Percentiles rank a stretch among this genome's conserved stretches.
Conservation (phyloP, 148 eudicot species). For the Amaranthus palmeri region DNA sequence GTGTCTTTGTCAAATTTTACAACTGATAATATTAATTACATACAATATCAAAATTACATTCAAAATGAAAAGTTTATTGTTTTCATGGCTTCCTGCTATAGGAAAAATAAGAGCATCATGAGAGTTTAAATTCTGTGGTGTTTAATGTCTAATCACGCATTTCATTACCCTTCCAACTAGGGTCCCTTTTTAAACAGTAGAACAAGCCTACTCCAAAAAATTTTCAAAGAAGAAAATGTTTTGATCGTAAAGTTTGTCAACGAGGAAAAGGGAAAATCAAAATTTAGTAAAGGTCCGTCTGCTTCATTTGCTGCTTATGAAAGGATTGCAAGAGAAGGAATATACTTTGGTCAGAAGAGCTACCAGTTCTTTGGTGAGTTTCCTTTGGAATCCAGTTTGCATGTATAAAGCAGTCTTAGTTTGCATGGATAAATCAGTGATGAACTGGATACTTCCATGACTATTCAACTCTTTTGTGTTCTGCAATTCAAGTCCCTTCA, state of each 20-base stretch:
- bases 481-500: not conserved
- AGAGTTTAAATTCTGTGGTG: not conserved
- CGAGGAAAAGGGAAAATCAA: constrained; percentile 17
- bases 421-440: not conserved
- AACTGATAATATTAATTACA: not conserved
- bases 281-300: not conserved
- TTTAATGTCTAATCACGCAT: not conserved
- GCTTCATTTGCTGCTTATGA: not conserved
- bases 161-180: constrained; percentile 19
- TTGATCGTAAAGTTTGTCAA: constrained; percentile 54
- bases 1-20: not conserved
- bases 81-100: too few relatives aligned
- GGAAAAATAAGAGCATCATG: not conserved
- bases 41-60: not conserved
- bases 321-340: constrained; percentile 47
- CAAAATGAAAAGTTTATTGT: not conserved
- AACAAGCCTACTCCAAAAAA: constrained; percentile 55
- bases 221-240: constrained; percentile 61
- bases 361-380: constrained; percentile 57
- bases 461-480: not conserved
- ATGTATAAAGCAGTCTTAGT: not conserved
- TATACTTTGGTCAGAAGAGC: constrained; percentile 44
- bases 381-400: not conserved
- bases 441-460: not conserved
- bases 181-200: constrained; percentile 53